Percentiles rank a stretch among this genome's conserved stretches.
Conservation (phyloP, 2,329 filamentous ascomycete species). For the Phymatotrichopsis omnivora region DNA sequence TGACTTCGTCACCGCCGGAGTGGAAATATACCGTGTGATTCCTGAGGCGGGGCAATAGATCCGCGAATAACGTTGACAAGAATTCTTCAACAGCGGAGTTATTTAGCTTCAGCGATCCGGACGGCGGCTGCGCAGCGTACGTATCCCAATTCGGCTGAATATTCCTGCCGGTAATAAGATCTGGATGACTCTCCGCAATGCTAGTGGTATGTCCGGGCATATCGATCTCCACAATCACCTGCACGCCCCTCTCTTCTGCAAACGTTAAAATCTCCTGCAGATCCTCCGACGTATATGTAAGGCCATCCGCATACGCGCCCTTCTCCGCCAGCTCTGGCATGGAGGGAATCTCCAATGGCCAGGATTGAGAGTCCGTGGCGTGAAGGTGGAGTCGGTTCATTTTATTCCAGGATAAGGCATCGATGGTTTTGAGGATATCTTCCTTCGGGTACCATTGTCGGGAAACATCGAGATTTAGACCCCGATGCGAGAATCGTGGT, state of each 20-base stretch:
- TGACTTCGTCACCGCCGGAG: conserved; percentile 80
- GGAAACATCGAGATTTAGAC: conserved; percentile 67
- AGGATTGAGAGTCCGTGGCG: conserved; percentile 73
- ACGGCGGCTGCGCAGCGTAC: conserved; percentile 47
- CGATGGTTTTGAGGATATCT: conserved; percentile 64
- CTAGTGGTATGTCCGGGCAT: conserved; percentile 69
- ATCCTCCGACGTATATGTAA: conserved; percentile 58
- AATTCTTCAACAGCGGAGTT: conserved; percentile 59
- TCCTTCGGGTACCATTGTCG: conserved; percentile 59
- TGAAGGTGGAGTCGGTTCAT: conserved; percentile 75
- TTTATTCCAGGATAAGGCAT: conserved; percentile 68
- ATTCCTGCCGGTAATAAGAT: conserved; percentile 57
- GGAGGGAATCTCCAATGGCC: conserved; percentile 70
- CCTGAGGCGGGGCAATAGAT: conserved; percentile 60
- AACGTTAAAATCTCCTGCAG: conserved; percentile 59
- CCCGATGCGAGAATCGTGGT: conserved; percentile 66
- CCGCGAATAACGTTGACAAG: conserved; percentile 60
- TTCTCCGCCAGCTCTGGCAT: conserved; percentile 61
- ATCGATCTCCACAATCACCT: conserved; percentile 67
- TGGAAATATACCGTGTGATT: conserved; percentile 70
- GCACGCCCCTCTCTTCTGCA: conserved; percentile 56
- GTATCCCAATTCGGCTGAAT: conserved; percentile 44
- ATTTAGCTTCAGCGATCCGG: conserved; percentile 60
- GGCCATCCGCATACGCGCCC: conserved; percentile 59
- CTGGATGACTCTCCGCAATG: conserved; percentile 56